Evolutionary conservation across 2,329 filamentous ascomycete species (phyloP), one percentile per base, ranked within the genome.

Genomic region (Zymoseptoria crescenta): DNA sequence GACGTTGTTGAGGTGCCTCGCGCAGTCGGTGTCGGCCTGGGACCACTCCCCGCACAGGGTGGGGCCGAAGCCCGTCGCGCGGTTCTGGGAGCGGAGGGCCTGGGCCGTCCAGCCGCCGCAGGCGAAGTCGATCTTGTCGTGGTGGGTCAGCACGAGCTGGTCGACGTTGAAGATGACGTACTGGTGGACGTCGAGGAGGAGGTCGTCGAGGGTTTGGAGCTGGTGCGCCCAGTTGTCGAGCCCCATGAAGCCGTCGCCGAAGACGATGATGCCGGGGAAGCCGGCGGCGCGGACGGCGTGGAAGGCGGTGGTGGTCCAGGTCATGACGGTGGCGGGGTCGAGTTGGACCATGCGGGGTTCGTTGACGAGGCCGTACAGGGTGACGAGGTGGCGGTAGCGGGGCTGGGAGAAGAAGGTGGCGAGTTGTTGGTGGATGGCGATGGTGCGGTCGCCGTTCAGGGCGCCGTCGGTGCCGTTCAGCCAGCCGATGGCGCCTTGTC

Each of bases 31-130:
- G 75, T 99, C 94, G 48, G 94, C 93, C 77, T 97, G 93, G 0
- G 88, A 93, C 91, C 92, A 99, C 79, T 99, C 94, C 65, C 93
- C 94, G 73, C 95, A 92, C 66, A 97, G 84, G 19, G 91, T 97
- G 0, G 93, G 92, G 0, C 94, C 94, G 77, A 93, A 99, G 8
- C 93, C 93, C 0, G 86, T 89, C 4, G 79, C 74, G 4, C 81
- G 87, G 74, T 91, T 81, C 78, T 90, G 87, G 72, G 86, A 89
- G 61, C 84, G 77, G 62, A 83, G 72, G 13, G 91, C 83, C 79
- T 97, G 91, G 67, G 86, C 73, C 3, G 89, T 88, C 94, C 94
- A 99, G 56, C 86, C 91, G 19, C 82, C 78, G 77, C 94, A 99
- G 3, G 93, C 91, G 71, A 96, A 95, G 61, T 87, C 80, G 59